Base-by-base conservation (phyloP, 1,284 basidiomycete genomes). In the Gymnopus androsaceus region DNA sequence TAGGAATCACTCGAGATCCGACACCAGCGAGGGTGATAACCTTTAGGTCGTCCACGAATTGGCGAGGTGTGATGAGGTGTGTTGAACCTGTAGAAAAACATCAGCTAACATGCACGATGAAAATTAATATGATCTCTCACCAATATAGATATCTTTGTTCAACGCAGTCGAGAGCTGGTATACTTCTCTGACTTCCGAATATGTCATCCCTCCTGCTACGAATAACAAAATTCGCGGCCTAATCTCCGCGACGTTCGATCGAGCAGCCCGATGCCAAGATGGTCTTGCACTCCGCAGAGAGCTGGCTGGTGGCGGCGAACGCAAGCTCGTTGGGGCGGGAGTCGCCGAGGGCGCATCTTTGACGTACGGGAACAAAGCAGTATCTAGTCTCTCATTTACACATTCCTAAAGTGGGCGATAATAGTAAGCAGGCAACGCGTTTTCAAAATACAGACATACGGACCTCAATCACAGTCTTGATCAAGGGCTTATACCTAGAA, bases 151-250 rank as follows among this genome's bases (percentile, higher is more conserved):
- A 64, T 99, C 96, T 71, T 91, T 94, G 65, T 88, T 88, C 49
- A 94, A 71, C 6, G 83, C 69, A 49, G 79, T 78, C 4, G 92
- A 90, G 7, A 96, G 75, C 51, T 89, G 79, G 69, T 98, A 99
- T 31, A 84, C 88, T 67, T 94, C 87, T 55, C 96, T 79, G 71
- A 97, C 89, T 73, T 99, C 97, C 0, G 93, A 94, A 70, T 95
- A 97, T 2, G 96, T 97, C 84, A 97, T 90, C 1, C 97, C 97
- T 30, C 97, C 97, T 11, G 93, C 93, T 12, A 98, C 80, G 70
- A 98, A 99, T 38, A 98, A 81, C 50, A 99, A 77, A 21, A 97
- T 69, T n/a, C 96, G 80, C 68, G 95, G 90, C 56, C 87, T 83
- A 51, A 79, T 84, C 54, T 90, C 87, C 51, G 73, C 71, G 7